phyloP scores from a whole-genome alignment of 352 stramenopile species.

The Phytophthora constricta region DNA sequence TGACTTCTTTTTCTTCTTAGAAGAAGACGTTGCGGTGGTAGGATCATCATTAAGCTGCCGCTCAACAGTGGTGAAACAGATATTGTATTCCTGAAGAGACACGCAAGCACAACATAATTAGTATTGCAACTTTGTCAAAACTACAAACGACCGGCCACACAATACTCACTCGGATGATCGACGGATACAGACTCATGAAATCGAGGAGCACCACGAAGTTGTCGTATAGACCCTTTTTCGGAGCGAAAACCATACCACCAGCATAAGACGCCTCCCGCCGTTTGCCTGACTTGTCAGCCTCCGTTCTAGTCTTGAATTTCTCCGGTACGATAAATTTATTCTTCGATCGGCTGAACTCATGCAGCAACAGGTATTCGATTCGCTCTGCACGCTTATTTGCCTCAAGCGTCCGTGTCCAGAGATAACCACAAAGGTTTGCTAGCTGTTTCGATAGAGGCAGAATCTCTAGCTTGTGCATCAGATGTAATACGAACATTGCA shows the following conservation, averaged over 20 bases:
- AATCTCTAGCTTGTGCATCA: constrained; percentile 98
- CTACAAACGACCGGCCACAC: not conserved
- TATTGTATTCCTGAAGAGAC: constrained; percentile 97
- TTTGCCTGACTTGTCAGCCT: constrained; percentile 66
- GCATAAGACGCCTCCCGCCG: constrained; percentile 94
- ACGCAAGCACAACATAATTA: constrained; percentile 11
- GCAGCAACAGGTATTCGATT: constrained; percentile 99
- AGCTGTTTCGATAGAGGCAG: constrained; percentile 99
- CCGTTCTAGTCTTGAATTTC: constrained; percentile 82
- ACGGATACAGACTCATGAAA: constrained; percentile 99
- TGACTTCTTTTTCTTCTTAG: constrained; percentile 64
- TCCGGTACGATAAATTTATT: constrained; percentile 99
- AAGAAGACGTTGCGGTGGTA: constrained; percentile 29
- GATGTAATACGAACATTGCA: constrained; percentile 95
- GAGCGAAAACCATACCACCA: constrained; percentile 99
- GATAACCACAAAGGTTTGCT: constrained; percentile 98
- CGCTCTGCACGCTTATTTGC: constrained; percentile 97
- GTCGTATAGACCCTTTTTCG: constrained; percentile 99
- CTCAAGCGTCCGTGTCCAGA: constrained; percentile 97
- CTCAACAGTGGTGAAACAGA: constrained; percentile 99
- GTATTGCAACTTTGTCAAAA: not conserved
- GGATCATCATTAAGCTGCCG: constrained; percentile 70
- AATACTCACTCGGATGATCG: constrained; percentile 93
- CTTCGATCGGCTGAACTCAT: constrained; percentile 96
- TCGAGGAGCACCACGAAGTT: constrained; percentile 99